A percentile compares a stretch with the other conserved stretches of the same genome.
These are phyloP conservation scores for Citropsis articulata DNA, from an alignment of 345 rosid genomes.

Conservation along the genomic window DNA sequence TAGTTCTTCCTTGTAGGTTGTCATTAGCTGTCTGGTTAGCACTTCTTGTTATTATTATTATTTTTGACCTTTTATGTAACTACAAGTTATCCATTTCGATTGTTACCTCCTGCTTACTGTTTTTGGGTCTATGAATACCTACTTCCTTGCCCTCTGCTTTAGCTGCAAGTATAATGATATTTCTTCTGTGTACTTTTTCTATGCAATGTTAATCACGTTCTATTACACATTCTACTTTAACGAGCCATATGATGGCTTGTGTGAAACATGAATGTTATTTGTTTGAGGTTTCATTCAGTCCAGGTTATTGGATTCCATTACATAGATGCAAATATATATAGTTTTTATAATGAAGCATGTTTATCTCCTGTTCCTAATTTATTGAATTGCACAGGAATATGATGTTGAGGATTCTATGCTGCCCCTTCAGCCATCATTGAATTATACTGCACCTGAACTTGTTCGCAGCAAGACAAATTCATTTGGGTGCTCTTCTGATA, in stretches of 20 bases:
- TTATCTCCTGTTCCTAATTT: slow-evolving; percentile 13
- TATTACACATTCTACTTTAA: neutral
- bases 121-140: slow-evolving; percentile 4
- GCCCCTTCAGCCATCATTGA: slow-evolving; percentile 90
- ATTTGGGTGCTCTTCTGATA: slow-evolving; percentile 73
- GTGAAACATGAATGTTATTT: neutral
- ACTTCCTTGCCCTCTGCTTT: neutral
- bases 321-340: neutral
- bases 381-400: slow-evolving; percentile 62
- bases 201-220: neutral
- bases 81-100: neutral
- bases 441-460: slow-evolving; percentile 95
- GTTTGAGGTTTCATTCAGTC: neutral
- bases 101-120: neutral
- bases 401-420: slow-evolving; percentile 90
- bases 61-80: neutral
- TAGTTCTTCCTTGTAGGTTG: neutral
- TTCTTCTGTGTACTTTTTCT: neutral
- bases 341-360: neutral
- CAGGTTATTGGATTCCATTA: neutral
- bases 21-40: neutral
- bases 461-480: slow-evolving; percentile 69
- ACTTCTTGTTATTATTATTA: neutral
- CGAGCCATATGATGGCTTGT: neutral
- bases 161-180: neutral